A percentile compares a stretch with the other conserved stretches of the same genome.
Conservation (phyloP, 345 rosid species). For the Capsella bursapastoris region DNA sequence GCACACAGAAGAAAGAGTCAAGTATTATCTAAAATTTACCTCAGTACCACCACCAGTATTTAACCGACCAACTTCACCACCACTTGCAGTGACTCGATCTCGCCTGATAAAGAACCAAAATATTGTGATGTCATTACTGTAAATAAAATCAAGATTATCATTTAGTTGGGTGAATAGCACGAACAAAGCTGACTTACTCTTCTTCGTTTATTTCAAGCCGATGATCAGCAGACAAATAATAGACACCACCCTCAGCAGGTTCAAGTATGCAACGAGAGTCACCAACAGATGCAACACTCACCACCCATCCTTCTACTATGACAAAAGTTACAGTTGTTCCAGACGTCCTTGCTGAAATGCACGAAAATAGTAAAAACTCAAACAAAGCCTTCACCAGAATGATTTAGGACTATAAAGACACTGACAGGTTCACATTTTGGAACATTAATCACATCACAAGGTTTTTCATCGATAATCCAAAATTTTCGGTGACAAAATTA, state of each 20-base stretch:
- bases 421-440: background rate
- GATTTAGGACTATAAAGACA: constrained; percentile 7
- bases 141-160: constrained; percentile 9
- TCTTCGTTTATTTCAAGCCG: constrained; percentile 93
- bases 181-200: constrained; percentile 64
- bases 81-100: constrained; percentile 89
- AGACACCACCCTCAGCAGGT: constrained; percentile 91
- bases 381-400: constrained; percentile 33
- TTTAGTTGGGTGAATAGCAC: constrained; percentile 12
- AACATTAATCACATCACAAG: background rate
- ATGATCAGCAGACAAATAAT: constrained; percentile 93
- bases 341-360: constrained; percentile 74
- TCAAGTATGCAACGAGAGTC: constrained; percentile 98
- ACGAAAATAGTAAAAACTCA: constrained; percentile 28
- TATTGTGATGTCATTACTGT: constrained; percentile 16
- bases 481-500: background rate
- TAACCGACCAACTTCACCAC: constrained; percentile 99
- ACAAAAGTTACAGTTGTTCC: constrained; percentile 96
- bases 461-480: background rate
- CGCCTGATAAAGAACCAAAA: constrained; percentile 57
- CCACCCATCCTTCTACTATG: constrained; percentile 87
- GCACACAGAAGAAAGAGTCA: constrained; percentile 2
- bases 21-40: constrained; percentile 54
- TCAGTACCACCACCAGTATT: constrained; percentile 98
- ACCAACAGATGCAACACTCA: constrained; percentile 98